Conservation (phyloP, 2,329 filamentous ascomycete species). For the Fusarium sp. region DNA sequence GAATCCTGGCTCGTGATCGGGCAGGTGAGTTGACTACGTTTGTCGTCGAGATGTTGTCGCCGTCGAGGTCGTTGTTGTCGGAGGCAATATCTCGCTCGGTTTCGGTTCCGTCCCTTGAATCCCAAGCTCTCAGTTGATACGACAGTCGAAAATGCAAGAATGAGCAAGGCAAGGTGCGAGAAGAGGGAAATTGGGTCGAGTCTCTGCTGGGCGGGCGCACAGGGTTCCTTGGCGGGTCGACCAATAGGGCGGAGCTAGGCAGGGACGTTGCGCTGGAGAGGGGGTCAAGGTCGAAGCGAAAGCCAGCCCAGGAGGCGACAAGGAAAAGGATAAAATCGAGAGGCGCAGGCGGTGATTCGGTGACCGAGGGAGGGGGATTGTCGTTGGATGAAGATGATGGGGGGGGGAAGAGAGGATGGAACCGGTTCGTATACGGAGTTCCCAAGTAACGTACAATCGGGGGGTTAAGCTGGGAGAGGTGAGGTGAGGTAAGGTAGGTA, state of each 20-base stretch:
- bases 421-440: conserved; percentile 22
- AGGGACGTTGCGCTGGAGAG: conserved; percentile 35
- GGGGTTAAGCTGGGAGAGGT: conserved; percentile 9
- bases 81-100: conserved; percentile 11
- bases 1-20: conserved; percentile 28
- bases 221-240: conserved; percentile 44
- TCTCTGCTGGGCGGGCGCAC: conserved; percentile 42
- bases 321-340: conserved; percentile 3
- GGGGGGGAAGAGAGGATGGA: not conserved
- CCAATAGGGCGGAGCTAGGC: conserved; percentile 38
- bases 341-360: conserved; percentile 16
- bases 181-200: conserved; percentile 45
- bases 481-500: conserved; percentile 18
- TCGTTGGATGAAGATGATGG: conserved; percentile 39
- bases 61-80: not conserved
- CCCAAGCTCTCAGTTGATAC: conserved; percentile 33
- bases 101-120: conserved; percentile 12
- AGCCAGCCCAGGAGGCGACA: not conserved
- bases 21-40: conserved; percentile 2
- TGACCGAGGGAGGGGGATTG: conserved; percentile 3
- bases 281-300: conserved; percentile 21
- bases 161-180: conserved; percentile 30
- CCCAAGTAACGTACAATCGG: conserved; percentile 22
- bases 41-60: conserved; percentile 20
- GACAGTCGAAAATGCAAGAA: conserved; percentile 33